Base-by-base conservation (phyloP, 2,329 filamentous ascomycete genomes). In the Teratosphaeria gauchensis region DNA sequence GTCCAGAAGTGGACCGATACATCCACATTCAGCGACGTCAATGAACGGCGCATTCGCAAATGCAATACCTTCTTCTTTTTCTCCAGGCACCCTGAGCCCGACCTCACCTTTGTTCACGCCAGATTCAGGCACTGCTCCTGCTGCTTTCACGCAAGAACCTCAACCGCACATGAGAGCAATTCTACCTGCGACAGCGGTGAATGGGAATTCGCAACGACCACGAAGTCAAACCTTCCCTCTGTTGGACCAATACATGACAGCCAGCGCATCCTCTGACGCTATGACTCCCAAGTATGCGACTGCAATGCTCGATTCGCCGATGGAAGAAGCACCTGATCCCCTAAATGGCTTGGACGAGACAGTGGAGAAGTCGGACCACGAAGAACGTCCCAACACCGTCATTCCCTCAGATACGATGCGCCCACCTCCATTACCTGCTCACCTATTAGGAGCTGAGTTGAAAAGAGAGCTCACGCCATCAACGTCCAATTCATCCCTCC, bases 161-260 rank as follows among this genome's bases (percentile, higher is more conserved):
- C 79, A 77, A 8, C 77, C 77, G 12, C 62, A 58, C 21, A 51
- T 64, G 21, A 61, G 64, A 55, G 64, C 62, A 1, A 63, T 65
- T 58, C 79, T 77, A 59, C 76, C 77, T 38, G 76, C 76, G 57
- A 76, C 42, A 19, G 16, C 75, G 46, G 72, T 74, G 51, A 75
- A 74, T 58, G 75, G 78, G 56, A 84, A 83, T 66, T 84, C 86
- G 64, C 86, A 88, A 66, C 82, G 90, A 58, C 89, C 89, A n/a
- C 82, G 90, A 68, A 94, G 89, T 71, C 90, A 95, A 72, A 95
- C 90, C 0, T 91, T 95, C 63, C 90, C 91, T 1, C 84, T 86
- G 53, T 76, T 90, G 9, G 86, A 85, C 64, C 78, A 82, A 19
- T 81, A 81, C 66, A 77, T 82, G 62, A 77, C 79, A 38, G 77